A percentile compares a stretch with the other conserved stretches of the same genome.
Evolutionary conservation across 331 rosid genomes (phyloP).

Genomic region (Malus hybrid): DNA sequence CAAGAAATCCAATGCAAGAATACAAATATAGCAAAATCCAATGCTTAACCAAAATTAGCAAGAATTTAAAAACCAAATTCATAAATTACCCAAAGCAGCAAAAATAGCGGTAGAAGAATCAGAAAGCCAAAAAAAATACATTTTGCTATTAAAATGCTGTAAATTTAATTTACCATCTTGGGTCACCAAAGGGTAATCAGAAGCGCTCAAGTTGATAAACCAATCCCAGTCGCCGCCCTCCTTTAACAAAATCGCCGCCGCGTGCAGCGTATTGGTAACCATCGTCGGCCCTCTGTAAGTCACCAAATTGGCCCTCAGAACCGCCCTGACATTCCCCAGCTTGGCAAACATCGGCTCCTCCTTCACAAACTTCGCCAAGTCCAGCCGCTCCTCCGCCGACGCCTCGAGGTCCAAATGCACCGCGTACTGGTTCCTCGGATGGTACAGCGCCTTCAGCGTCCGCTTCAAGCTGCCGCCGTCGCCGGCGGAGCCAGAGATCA

Average conservation of each 20-base stretch:
- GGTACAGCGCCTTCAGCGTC: slow-evolving; percentile 78
- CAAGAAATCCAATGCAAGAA: not conserved
- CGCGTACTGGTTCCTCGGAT: slow-evolving; percentile 78
- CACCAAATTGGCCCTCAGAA: slow-evolving; percentile 77
- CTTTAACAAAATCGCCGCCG: slow-evolving; percentile 78
- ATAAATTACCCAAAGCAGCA: not conserved
- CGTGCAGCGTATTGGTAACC: slow-evolving; percentile 91
- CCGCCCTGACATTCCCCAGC: slow-evolving; percentile 72
- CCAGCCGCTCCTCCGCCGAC: slow-evolving; percentile 59
- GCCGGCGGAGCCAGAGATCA: slow-evolving; percentile 89
- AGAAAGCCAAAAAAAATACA: not conserved
- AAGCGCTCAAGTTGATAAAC: slow-evolving; percentile 93
- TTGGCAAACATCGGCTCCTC: slow-evolving; percentile 55
- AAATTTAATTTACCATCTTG: slow-evolving; percentile 62
- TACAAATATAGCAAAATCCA: not conserved
- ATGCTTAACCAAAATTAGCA: not conserved
- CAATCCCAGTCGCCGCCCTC: slow-evolving; percentile 94
- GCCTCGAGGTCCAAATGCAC: slow-evolving; percentile 93
- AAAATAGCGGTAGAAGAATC: not conserved
- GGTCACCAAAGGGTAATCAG: slow-evolving; percentile 86
- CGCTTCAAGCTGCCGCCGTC: slow-evolving; percentile 80
- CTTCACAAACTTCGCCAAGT: slow-evolving; percentile 54
- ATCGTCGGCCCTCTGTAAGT: slow-evolving; percentile 92
- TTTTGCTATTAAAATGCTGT: no score
- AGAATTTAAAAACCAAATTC: not conserved